Percentiles rank a stretch among this genome's conserved stretches.
Evolutionary conservation across 2,329 filamentous ascomycete genomes (phyloP).

Genomic region (Hypoxylon sp.): DNA sequence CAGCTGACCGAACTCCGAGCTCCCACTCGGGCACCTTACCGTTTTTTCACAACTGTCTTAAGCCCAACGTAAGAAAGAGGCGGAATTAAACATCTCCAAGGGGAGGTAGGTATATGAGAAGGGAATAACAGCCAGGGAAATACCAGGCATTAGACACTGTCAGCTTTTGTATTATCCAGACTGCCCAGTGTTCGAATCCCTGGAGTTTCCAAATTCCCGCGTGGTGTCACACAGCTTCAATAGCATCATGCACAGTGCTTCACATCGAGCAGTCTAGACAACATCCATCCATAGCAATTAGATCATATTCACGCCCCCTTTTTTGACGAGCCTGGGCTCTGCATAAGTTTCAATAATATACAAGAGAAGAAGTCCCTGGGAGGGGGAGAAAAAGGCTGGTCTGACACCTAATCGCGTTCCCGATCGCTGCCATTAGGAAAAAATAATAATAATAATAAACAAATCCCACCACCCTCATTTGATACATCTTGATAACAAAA

Average conservation of each 20-base stretch:
- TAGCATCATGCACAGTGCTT: conserved; percentile 23
- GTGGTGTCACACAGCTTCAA: conserved; percentile 44
- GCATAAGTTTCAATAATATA: conserved; percentile 46
- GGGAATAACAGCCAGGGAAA: conserved; percentile 15
- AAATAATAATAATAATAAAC: conserved; percentile 35
- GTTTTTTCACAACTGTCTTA: conserved; percentile 7
- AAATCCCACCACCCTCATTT: conserved; percentile 38
- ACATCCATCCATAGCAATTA: conserved; percentile 32
- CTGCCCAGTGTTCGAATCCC: conserved; percentile 19
- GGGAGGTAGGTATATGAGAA: neutral
- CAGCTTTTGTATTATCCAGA: conserved; percentile 20
- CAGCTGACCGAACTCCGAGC: conserved; percentile 41
- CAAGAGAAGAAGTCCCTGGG: conserved; percentile 39
- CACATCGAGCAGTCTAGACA: conserved; percentile 15
- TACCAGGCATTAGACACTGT: conserved; percentile 14
- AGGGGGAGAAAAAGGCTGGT: conserved; percentile 29
- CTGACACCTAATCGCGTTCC: conserved; percentile 37
- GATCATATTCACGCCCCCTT: conserved; percentile 43
- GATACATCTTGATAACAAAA: conserved; percentile 44
- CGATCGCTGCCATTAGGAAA: conserved; percentile 38
- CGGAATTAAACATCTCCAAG: neutral
- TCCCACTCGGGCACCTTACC: conserved; percentile 18
- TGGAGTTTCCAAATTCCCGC: conserved; percentile 15
- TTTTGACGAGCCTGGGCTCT: conserved; percentile 34
- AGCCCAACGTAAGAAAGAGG: neutral